Evolutionary conservation across 2,329 filamentous ascomycete species (phyloP).

Genomic region (Waltergamsia citrina): DNA sequence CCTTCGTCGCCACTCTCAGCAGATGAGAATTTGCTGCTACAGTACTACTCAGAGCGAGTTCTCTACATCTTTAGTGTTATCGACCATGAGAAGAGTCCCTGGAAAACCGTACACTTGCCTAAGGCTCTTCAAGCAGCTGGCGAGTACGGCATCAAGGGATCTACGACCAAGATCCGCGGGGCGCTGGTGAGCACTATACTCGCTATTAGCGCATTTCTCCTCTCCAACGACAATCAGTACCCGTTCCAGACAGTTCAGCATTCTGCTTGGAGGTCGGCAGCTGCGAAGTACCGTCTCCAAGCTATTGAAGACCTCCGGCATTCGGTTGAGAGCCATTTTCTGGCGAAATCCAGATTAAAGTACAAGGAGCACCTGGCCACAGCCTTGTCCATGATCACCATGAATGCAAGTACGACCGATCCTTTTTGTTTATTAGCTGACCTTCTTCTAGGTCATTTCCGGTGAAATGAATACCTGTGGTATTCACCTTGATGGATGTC

Average conservation of each 20-base stretch:
- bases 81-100: constrained; percentile 14
- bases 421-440: background rate
- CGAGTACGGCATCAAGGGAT: constrained; percentile 10
- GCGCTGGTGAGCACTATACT: constrained; percentile 12
- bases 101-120: constrained; percentile 15
- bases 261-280: no score
- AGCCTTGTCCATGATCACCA: constrained; percentile 16
- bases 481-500: constrained; percentile 8
- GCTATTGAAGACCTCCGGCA: constrained; percentile 13
- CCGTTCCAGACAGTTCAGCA: no score
- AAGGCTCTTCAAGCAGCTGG: constrained; percentile 13
- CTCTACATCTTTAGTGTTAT: constrained; percentile 16
- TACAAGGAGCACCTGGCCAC: constrained; percentile 18
- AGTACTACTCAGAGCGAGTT: constrained; percentile 13
- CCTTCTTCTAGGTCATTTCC: constrained; percentile 9
- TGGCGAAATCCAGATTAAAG: constrained; percentile 7
- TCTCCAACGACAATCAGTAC: constrained; percentile 14
- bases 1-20: constrained; percentile 6
- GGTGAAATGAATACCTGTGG: constrained; percentile 10
- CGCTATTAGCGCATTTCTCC: constrained; percentile 15
- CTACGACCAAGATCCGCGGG: constrained; percentile 11
- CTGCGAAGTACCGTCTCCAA: no score
- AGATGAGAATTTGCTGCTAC: constrained; percentile 13
- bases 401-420: constrained; percentile 9
- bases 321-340: constrained; percentile 9